Conservation (phyloP, 179 eudicot genomes). For the Gypsophila paniculata region DNA sequence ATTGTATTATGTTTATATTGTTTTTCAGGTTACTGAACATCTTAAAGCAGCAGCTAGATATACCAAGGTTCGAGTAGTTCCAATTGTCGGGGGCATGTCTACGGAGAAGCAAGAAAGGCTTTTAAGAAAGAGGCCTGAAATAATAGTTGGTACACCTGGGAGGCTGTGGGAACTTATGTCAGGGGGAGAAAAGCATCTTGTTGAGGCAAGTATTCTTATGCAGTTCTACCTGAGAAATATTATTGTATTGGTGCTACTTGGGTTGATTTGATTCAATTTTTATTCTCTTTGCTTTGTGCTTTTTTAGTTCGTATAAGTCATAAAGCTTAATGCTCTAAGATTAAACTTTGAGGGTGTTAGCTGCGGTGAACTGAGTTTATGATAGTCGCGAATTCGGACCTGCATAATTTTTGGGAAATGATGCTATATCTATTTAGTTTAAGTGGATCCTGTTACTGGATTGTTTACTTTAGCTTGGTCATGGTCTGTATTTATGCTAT, state of each 20-base stretch:
- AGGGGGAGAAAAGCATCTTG: conserved; percentile 81
- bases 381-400: not conserved
- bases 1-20: conserved; percentile 8
- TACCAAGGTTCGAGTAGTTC: conserved; percentile 64
- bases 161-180: conserved; percentile 99
- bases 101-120: conserved; percentile 92
- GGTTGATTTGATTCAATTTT: not conserved
- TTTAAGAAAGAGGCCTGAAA: conserved; percentile 78
- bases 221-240: conserved; percentile 7
- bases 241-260: not conserved
- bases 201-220: conserved; percentile 56
- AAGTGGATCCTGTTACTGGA: too few relatives aligned
- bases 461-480: not conserved
- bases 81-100: conserved; percentile 97
- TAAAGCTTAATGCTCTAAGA: not conserved
- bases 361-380: not conserved
- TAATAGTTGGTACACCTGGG: conserved; percentile 94
- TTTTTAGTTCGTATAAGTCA: not conserved
- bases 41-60: conserved; percentile 65
- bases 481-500: not conserved
- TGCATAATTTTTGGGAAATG: not conserved
- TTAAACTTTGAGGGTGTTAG: conserved; percentile 5
- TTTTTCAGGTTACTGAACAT: conserved; percentile 77
- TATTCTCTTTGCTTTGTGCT: not conserved
- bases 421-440: not conserved